Base-by-base conservation (phyloP, 192 early-diverging fungal genomes). In the Podila verticillata region DNA sequence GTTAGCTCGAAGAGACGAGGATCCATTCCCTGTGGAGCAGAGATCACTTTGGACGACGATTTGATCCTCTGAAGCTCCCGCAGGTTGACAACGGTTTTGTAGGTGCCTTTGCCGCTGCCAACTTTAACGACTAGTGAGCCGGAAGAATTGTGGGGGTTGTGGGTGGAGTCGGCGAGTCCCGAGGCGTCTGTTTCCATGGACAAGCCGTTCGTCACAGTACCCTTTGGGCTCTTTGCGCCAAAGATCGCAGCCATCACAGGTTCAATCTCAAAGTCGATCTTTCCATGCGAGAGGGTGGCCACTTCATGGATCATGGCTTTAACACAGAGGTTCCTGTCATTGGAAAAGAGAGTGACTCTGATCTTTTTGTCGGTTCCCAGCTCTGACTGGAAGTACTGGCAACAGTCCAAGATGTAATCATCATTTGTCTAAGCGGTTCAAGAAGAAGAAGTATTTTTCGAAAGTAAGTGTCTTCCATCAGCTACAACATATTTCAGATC, bases 331-430 rank as follows among this genome's bases (percentile, higher is more conserved):
- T 89, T 89, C 44, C 85, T 66, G 65, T 91, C 89, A 58, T 89
- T 88, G 1, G 89, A 88, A n/a, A 89, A 81, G 2, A 91, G 63
- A 10, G 73, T 78, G 28, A 88, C 81, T 4, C 32, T 48, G 9
- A 49, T 67, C n/a, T 34, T 65, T 29, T 66, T 35, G 7, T 34
- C 29, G 39, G 60, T 61, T 5, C 67, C 32, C 61, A 84, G 85
- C n/a, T 82, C 66, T 57, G 73, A 73, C 31, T 68, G 39, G 49
- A 63, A 75, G 57, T 81, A 89, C 63, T 84, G 71, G 63, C 89
- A 91, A 57, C 89, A 91, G 57, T 89, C 87, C 10, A 91, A 63
- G 62, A 91, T 91, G 29, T 71, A 65, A 54, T 91, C 89, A 47
- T 91, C 89, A 36, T 85, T 87, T 51, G 64, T 73, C 77, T 83